Evolutionary conservation across 2,329 filamentous ascomycete genomes (phyloP), one percentile per base, ranked within the genome.

Genomic region (Pseudogymnoascus destructans): DNA sequence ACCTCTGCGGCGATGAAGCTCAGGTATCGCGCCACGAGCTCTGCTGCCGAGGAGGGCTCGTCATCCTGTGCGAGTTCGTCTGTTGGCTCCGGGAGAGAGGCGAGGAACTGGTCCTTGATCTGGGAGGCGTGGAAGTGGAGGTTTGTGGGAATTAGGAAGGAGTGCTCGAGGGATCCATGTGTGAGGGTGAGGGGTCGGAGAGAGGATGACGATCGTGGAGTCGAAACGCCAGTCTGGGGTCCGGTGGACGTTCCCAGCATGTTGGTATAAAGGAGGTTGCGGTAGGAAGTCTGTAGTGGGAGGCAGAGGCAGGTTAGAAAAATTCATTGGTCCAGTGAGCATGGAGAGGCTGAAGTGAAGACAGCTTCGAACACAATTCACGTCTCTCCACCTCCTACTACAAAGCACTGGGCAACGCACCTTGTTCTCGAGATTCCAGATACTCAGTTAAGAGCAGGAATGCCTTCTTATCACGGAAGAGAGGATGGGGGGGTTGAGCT

Each of bases 31-130:
- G 89, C 91, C 30, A 98, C 89, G 61, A 98, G 79, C 76, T 98
- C 93, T 46, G 89, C 77, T 52, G 91, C 84, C 21, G 95, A 98
- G 35, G 93, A 97, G n/a, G 93, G 93, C 77, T 98, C 95, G 67
- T 98, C 93, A 77, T 98, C 95, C 71, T 92, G 90, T 61, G 93
- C 95, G 63, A 97, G 82, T 77, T 98, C 93, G 71, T 98, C 93
- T 70, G 95, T 98, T 59, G 93, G 88, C 67, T 85, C 79, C 58
- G 95, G 95, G 65, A 98, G 80, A 63, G 85, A 89, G 54, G 87
- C 80, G 64, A 84, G 81, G 75, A 98, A 98, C 65, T 84, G 81
- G 67, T 96, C 91, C 78, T 92, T 95, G 70, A 97, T 79, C 76
- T 95, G 89, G 61, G 90, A 87, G 67, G 93, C 93, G 73, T 93